Evolutionary conservation across 495 filamentous ascomycete species (phyloP).

Genomic region (Neurospora discreta): DNA sequence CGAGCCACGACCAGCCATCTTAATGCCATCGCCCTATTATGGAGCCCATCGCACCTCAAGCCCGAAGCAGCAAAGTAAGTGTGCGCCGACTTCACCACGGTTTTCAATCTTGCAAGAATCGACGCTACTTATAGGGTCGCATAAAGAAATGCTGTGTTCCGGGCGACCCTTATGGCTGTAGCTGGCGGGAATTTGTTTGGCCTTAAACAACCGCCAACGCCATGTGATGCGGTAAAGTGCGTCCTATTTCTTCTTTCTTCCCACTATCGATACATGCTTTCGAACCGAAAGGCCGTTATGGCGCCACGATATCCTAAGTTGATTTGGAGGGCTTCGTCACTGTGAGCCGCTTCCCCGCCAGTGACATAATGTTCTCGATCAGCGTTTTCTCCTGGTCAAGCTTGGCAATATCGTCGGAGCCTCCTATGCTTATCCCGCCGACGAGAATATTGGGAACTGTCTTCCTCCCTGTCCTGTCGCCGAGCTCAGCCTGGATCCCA

Average conservation of each 20-base stretch:
- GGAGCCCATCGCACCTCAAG: not conserved
- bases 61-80: not conserved
- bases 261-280: not conserved
- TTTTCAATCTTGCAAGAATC: not conserved
- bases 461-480: slow-evolving; percentile 58
- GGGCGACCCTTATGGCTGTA: not conserved
- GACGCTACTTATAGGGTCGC: not conserved
- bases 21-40: not conserved
- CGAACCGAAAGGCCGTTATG: not conserved
- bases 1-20: not conserved
- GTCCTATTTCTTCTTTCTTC: not conserved
- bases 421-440: slow-evolving; percentile 80
- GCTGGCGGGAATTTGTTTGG: not conserved
- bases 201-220: not conserved
- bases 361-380: slow-evolving; percentile 54
- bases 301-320: not conserved
- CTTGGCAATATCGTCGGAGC: slow-evolving; percentile 72
- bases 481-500: slow-evolving; percentile 57
- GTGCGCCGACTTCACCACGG: not conserved
- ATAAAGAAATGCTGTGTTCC: not conserved
- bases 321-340: slow-evolving; percentile 30
- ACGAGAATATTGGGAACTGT: slow-evolving; percentile 92
- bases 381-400: slow-evolving; percentile 60
- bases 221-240: not conserved
- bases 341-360: slow-evolving; percentile 59